Base-by-base conservation (phyloP, 2,329 filamentous ascomycete species). In the Trichoderma pleuroti region DNA sequence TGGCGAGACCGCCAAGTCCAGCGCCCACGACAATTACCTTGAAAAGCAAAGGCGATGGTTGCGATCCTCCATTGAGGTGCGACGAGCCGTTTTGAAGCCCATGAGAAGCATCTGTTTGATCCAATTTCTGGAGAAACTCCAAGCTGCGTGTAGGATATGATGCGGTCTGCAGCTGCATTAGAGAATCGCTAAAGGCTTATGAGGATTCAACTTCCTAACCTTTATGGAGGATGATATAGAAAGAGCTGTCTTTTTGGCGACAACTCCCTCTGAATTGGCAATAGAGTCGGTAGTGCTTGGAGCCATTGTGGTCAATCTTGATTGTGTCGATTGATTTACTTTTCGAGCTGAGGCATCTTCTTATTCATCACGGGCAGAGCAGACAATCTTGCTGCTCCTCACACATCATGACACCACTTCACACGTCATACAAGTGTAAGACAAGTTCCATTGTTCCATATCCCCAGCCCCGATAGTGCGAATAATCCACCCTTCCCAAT, bases 1-100 rank as follows among this genome's bases (percentile, higher is more conserved):
- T 79, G 6, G 80, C 79, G 1, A 84, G 76, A 18, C 82, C 82
- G 6, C 82, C 81, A 1, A 84, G 76, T 1, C 81, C 81, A n/a
- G 81, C 82, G 6, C 82, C 82, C 12, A 83, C 77, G 54, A 84
- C 30, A 2, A 73, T n/a, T 3, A 73, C 64, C 12, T 68, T 68
- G 42, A 65, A 65, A 16, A 65, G 62, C 30, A 65, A 24, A 28
- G 62, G 42, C 7, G 62, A 54, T 24, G 39, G 0, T 6, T 54
- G 3, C 16, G 28, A 34, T 24, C 8, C 21, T 11, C 39, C 39
- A 52, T 54, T 65, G 30, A 30, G 10, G 2, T 42, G 3, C 2
- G 16, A 30, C 4, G 5, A 10, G 8, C 36, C 60, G 26, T 46
- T 42, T 0, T 14, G 60, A 12, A 62, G 12, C 24, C 24, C 24